Evolutionary conservation across 371 early-diverging fungal species (phyloP).

Genomic region (Zopfochytrium polystomum): DNA sequence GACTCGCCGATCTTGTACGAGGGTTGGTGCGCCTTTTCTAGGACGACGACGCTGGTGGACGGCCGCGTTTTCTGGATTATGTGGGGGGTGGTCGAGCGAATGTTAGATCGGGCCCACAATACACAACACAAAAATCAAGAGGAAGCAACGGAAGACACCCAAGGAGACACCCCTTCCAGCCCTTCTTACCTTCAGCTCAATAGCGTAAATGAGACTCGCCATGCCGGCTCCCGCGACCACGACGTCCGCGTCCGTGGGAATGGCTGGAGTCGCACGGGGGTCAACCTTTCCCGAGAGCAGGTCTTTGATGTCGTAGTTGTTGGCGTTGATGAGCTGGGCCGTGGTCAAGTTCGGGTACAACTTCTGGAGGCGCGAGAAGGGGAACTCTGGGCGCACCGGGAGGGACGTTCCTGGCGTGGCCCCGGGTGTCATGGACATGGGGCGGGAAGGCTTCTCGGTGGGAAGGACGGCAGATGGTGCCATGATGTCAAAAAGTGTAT

Average conservation of each 20-base stretch:
- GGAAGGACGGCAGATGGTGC: background rate
- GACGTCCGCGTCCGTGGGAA: conserved; percentile 16
- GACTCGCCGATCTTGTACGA: conserved; percentile 23
- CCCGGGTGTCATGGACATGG: background rate
- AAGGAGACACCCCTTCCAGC: background rate
- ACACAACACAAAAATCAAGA: background rate
- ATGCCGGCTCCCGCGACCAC: conserved; percentile 23
- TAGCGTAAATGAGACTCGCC: conserved; percentile 19
- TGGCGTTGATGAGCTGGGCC: conserved; percentile 22
- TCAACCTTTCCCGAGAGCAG: background rate
- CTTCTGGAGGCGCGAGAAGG: conserved; percentile 6
- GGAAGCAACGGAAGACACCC: background rate
- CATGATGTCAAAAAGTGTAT: background rate
- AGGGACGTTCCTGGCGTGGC: background rate
- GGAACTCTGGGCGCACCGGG: background rate
- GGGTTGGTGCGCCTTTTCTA: conserved; percentile 8
- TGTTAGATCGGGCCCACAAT: background rate
- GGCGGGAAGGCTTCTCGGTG: background rate
- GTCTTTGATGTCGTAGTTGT: conserved; percentile 13
- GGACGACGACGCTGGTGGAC: conserved; percentile 5
- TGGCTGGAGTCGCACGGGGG: background rate
- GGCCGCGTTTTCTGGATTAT: background rate
- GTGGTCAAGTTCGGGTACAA: conserved; percentile 6
- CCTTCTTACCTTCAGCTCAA: conserved; percentile 10
- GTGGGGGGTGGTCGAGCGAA: background rate